Evolutionary conservation across 495 filamentous ascomycete genomes (phyloP).

Genomic region (Aspergillus cristatus): DNA sequence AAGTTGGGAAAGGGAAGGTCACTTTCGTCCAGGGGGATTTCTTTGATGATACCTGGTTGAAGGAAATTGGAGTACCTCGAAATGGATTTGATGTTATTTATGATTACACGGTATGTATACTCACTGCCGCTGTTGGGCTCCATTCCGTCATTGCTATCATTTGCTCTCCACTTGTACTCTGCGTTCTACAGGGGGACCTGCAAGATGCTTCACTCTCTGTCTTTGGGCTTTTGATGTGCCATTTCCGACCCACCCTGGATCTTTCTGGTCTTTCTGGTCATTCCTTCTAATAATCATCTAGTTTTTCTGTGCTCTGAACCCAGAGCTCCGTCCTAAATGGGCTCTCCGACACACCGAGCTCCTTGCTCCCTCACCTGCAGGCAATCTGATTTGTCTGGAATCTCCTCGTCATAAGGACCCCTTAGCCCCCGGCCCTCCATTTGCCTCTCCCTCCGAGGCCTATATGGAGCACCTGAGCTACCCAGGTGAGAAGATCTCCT

Average conservation of each 20-base stretch:
- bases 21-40: conserved; percentile 63
- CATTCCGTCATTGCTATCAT: conserved; percentile 1
- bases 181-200: conserved; percentile 3
- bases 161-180: conserved; percentile 6
- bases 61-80: conserved; percentile 31
- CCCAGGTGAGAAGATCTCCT: conserved; percentile 45
- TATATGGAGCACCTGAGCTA: conserved; percentile 56
- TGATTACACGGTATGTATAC: conserved; percentile 64
- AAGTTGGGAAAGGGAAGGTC: conserved; percentile 41
- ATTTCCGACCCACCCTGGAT: conserved; percentile 5
- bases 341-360: conserved; percentile 56
- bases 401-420: conserved; percentile 66
- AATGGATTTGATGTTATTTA: conserved; percentile 69
- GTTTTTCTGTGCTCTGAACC: conserved; percentile 73
- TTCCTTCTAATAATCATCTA: conserved; percentile 26
- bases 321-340: conserved; percentile 58
- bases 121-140: not conserved
- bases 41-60: conserved; percentile 55
- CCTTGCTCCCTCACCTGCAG: conserved; percentile 53
- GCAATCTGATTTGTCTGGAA: conserved; percentile 68
- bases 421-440: conserved; percentile 59
- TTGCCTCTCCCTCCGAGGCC: conserved; percentile 48
- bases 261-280: conserved; percentile 2
- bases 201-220: conserved; percentile 8
- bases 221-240: conserved; percentile 6